phyloP scores from a whole-genome alignment of 495 filamentous ascomycete species.

The Podospora sp. region DNA sequence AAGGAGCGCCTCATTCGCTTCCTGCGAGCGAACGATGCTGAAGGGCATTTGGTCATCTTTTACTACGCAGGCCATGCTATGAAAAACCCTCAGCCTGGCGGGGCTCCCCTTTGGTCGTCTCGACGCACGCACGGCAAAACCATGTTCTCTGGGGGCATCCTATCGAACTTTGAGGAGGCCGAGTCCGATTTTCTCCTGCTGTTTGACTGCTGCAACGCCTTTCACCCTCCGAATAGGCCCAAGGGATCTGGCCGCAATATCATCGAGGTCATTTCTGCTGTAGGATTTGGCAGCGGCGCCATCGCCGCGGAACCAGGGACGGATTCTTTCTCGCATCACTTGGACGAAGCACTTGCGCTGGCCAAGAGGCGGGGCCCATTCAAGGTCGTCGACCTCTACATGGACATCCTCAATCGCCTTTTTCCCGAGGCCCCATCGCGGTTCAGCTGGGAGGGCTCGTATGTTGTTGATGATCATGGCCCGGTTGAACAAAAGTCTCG shows the following conservation, averaged over 20 bases:
- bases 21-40: conserved; percentile 16
- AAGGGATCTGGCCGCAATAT: conserved; percentile 1
- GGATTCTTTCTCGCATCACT: conserved; percentile 8
- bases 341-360: conserved; percentile 14
- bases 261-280: conserved; percentile 12
- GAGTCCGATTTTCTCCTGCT: conserved; percentile 36
- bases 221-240: background rate
- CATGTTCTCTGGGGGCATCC: conserved; percentile 27
- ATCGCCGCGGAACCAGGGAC: conserved; percentile 8
- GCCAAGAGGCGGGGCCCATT: background rate
- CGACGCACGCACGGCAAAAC: conserved; percentile 2
- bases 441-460: background rate
- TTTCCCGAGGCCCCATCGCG: background rate
- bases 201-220: conserved; percentile 34
- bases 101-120: conserved; percentile 15
- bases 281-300: background rate
- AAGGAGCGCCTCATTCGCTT: conserved; percentile 18
- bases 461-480: background rate
- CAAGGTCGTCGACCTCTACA: conserved; percentile 5
- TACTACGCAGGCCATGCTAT: conserved; percentile 42
- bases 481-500: conserved; percentile 1
- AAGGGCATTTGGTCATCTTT: conserved; percentile 34
- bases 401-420: conserved; percentile 6
- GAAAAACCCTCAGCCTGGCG: background rate
- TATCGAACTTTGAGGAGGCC: conserved; percentile 28